These are phyloP conservation scores for Aristolochia californica DNA, from an alignment of 164 flowering plant species.

Conservation along the genomic window DNA sequence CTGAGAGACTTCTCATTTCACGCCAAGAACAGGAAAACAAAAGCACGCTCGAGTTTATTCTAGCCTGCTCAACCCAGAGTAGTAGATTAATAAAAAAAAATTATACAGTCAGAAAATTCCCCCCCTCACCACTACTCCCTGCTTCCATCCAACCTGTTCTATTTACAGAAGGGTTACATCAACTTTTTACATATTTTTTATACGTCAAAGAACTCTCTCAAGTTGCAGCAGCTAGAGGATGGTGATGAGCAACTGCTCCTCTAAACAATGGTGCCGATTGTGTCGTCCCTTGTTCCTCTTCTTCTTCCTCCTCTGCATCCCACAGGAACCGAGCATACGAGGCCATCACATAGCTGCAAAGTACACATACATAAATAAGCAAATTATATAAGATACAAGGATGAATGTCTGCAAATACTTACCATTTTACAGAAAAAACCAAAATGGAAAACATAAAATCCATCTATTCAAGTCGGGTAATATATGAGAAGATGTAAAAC, in stretches of 20 bases:
- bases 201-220: neutral
- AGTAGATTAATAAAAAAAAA: neutral
- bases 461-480: no score
- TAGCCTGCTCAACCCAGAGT: no score
- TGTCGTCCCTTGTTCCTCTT: conserved; percentile 19
- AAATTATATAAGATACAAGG: neutral
- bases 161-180: no score
- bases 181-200: no score
- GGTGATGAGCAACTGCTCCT: neutral
- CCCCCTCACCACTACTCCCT: no score
- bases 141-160: no score
- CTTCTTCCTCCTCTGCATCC: conserved; percentile 32
- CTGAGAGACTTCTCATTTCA: neutral
- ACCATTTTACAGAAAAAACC: neutral
- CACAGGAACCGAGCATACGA: conserved; percentile 42
- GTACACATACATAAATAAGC: neutral
- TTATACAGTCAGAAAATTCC: neutral
- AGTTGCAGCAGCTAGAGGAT: conserved; percentile 2
- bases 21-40: neutral
- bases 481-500: no score
- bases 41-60: neutral
- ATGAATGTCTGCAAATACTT: neutral
- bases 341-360: conserved; percentile 37
- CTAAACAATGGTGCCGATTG: neutral
- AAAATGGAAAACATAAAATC: no score